These are phyloP conservation scores for Nannizziopsis arthrosporioides DNA, from an alignment of 2,329 filamentous ascomycete genomes.

Conservation along the genomic window DNA sequence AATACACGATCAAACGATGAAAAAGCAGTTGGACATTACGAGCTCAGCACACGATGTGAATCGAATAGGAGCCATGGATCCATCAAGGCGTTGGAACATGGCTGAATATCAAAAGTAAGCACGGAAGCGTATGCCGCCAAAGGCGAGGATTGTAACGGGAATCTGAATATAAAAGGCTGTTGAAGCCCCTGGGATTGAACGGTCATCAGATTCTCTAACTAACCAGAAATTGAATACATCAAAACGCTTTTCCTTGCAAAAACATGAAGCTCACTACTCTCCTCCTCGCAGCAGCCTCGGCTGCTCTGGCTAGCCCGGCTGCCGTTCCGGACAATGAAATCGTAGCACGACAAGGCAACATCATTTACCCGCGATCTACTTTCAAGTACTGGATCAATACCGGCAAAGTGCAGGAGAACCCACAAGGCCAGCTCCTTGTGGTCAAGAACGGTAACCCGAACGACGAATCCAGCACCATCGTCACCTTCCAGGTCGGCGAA, in stretches of 20 bases:
- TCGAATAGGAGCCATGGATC: too few relatives aligned
- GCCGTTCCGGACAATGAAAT: conserved; percentile 1
- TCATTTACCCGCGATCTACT: conserved; percentile 17
- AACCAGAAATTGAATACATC: background rate
- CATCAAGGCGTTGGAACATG: too few relatives aligned
- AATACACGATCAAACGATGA: background rate
- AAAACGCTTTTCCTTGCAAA: background rate
- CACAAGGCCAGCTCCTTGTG: conserved; percentile 19
- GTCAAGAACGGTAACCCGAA: conserved; percentile 17
- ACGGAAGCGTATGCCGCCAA: too few relatives aligned
- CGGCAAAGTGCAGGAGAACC: conserved; percentile 17
- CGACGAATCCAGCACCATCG: conserved; percentile 19
- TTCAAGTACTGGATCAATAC: conserved; percentile 19
- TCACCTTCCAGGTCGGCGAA: conserved; percentile 17
- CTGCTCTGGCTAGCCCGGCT: conserved; percentile 12
- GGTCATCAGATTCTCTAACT: too few relatives aligned
- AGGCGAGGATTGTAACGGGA: too few relatives aligned
- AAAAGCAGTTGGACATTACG: background rate
- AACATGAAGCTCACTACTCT: conserved; percentile 16
- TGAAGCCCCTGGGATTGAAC: too few relatives aligned
- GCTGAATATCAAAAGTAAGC: too few relatives aligned
- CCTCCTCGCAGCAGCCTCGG: conserved; percentile 11
- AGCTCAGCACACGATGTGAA: background rate
- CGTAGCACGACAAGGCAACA: conserved; percentile 10
- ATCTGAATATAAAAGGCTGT: too few relatives aligned